Percentiles rank a stretch among this genome's conserved stretches.
Evolutionary conservation across 768 basidiomycete species (phyloP).

Genomic region (Coprinopsis cinerea): DNA sequence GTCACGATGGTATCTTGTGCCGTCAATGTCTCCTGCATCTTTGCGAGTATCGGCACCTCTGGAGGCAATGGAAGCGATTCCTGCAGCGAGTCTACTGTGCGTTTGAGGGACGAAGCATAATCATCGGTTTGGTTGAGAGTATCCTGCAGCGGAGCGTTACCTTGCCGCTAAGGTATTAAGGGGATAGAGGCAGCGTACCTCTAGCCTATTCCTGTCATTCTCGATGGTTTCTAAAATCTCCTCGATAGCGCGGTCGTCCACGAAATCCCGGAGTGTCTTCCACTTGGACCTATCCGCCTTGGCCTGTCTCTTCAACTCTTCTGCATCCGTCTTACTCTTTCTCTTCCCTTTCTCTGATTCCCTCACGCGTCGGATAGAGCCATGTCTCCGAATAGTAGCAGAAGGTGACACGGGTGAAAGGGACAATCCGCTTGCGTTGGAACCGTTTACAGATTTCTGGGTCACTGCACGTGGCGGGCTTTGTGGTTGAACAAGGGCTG

Average conservation of each 20-base stretch:
- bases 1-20: conserved; percentile 52
- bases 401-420: conserved; percentile 26
- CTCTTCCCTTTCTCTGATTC: conserved; percentile 10
- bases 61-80: conserved; percentile 37
- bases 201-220: conserved; percentile 56
- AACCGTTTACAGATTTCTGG: conserved; percentile 3
- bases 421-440: conserved; percentile 13
- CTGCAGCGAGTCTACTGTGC: conserved; percentile 51
- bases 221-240: conserved; percentile 71
- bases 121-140: conserved; percentile 56
- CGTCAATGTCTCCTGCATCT: conserved; percentile 43
- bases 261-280: conserved; percentile 84
- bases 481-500: conserved; percentile 7
- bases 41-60: conserved; percentile 17
- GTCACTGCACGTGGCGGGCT: conserved; percentile 7
- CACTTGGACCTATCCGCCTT: conserved; percentile 50
- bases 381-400: conserved; percentile 23
- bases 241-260: conserved; percentile 78
- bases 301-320: conserved; percentile 16
- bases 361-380: conserved; percentile 13
- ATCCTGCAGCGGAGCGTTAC: conserved; percentile 37
- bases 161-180: not conserved
- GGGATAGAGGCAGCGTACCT: conserved; percentile 40
- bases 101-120: conserved; percentile 58
- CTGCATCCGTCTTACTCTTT: conserved; percentile 13